Percentiles rank a stretch among this genome's conserved stretches.
phyloP scores from a whole-genome alignment of 192 early-diverging fungal species.

The Backusella liffmaniae region DNA sequence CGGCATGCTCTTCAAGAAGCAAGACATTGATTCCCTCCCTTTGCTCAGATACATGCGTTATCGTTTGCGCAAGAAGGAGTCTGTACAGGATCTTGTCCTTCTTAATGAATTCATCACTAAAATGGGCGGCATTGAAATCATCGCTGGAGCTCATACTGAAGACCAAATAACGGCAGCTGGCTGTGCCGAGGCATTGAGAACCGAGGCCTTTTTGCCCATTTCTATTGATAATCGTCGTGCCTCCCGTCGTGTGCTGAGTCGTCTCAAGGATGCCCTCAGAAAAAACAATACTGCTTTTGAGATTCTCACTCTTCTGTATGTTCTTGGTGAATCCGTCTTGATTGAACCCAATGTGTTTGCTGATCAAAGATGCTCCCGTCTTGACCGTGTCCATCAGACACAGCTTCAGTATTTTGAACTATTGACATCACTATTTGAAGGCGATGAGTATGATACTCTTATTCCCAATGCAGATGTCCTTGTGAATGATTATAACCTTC shows the following conservation, averaged over 20 bases:
- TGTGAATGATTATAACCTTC: slow-evolving; percentile 56
- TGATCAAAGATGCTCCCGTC: slow-evolving; percentile 56
- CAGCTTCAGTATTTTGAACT: slow-evolving; percentile 69
- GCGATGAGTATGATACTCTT: slow-evolving; percentile 40
- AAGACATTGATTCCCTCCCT: slow-evolving; percentile 59
- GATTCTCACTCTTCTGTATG: slow-evolving; percentile 62
- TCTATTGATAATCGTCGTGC: slow-evolving; percentile 48
- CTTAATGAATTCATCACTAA: slow-evolving; percentile 68
- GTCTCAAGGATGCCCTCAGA: slow-evolving; percentile 58
- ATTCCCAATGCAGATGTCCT: slow-evolving; percentile 52
- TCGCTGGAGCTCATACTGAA: slow-evolving; percentile 53
- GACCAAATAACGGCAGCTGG: slow-evolving; percentile 62
- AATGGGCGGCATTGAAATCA: slow-evolving; percentile 67
- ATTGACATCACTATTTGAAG: slow-evolving; percentile 48
- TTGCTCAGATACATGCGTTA: slow-evolving; percentile 65
- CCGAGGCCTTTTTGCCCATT: slow-evolving; percentile 54
- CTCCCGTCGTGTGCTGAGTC: slow-evolving; percentile 40
- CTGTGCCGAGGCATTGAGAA: slow-evolving; percentile 59
- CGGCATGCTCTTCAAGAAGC: slow-evolving; percentile 62
- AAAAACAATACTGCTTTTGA: slow-evolving; percentile 51
- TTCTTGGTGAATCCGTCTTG: slow-evolving; percentile 52
- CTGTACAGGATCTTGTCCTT: slow-evolving; percentile 60
- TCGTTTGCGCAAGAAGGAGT: slow-evolving; percentile 53
- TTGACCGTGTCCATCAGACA: slow-evolving; percentile 60
- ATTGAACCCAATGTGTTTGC: slow-evolving; percentile 39